Evolutionary conservation across 2,329 filamentous ascomycete genomes (phyloP).

Genomic region (Ceratocystis alfenasii): DNA sequence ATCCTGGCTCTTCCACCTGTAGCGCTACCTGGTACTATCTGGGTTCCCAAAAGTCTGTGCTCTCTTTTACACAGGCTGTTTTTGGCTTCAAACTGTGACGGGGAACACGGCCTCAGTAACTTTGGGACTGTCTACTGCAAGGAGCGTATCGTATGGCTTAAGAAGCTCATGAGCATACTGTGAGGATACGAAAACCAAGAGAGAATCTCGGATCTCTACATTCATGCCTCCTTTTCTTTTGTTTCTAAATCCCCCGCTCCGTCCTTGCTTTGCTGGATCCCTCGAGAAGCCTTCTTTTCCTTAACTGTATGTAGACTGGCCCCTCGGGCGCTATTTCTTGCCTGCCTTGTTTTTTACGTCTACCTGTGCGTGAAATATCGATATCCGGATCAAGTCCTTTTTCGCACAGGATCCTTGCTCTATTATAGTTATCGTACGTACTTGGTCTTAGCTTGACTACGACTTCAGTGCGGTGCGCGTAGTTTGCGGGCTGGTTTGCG

Average conservation of each 20-base stretch:
- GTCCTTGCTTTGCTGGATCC: no score
- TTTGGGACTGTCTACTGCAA: not conserved
- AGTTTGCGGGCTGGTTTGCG: no score
- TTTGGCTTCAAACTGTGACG: slow-evolving; percentile 1
- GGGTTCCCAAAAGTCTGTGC: slow-evolving; percentile 6
- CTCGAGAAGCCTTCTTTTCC: no score
- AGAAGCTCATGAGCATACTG: not conserved
- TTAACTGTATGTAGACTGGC: no score
- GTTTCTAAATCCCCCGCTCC: no score
- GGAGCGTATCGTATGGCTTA: not conserved
- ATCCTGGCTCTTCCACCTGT: not conserved
- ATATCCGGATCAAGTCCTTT: not conserved
- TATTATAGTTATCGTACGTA: not conserved
- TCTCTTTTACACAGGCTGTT: not conserved
- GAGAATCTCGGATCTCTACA: not conserved
- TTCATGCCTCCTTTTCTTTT: no score
- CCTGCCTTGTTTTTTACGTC: not conserved
- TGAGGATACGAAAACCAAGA: not conserved
- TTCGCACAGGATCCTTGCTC: not conserved
- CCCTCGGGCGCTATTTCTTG: no score
- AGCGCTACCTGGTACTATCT: not conserved
- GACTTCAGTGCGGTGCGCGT: no score
- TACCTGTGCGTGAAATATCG: not conserved
- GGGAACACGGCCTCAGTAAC: not conserved
- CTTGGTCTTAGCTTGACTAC: no score